Base-by-base conservation (phyloP, 441 rosid species). In the Euphorbia celastroides region DNA sequence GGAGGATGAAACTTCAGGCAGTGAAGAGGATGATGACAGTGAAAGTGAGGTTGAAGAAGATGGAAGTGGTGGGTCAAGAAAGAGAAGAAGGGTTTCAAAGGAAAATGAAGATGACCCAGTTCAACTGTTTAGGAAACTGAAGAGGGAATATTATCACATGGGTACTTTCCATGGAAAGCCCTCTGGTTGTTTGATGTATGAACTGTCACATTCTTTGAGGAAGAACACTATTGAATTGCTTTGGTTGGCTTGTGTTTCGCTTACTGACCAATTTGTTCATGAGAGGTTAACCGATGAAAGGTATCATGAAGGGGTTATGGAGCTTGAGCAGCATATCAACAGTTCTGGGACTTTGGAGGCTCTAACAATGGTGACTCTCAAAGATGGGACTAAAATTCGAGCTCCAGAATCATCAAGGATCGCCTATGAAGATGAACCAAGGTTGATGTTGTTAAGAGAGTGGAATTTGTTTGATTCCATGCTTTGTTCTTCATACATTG, bases 81-180 rank as follows among this genome's bases (percentile, higher is more conserved):
- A 87, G 77, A 74, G 90, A 64, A 84, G 89, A 64, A 84, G 80
- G 66, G 75, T 78, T 60, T 77, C 75, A 36, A 68, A 69, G 1
- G 86, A 80, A 44, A 74, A 68, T 36, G 85, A 78, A 11, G 80
- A 83, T 57, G 90, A 83, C 28, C 80, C 83, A 0, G 79, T 72
- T 81, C 78, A 74, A 80, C 74, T 81, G 55, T 88, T 85, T 60
- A 87, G 78, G 81, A 89, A 82, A 75, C 75, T 88, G 60, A 93
- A 84, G 75, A 84, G 81, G 66, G 86, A 83, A 68, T 93, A 93
- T 61, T 91, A 93, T 74, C 72, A 72, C 19, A 81, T 83, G 92
- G 99, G 96, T 56, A 91, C 92, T 28, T 91, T 91, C 61, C 97
- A 91, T 73, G 99, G 99, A 28, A 91, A 86, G 77, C 93, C 99